Evolutionary conservation across 202 grass and related monocot species (phyloP).

Genomic region (Schoenoplectus tabernaemontani): DNA sequence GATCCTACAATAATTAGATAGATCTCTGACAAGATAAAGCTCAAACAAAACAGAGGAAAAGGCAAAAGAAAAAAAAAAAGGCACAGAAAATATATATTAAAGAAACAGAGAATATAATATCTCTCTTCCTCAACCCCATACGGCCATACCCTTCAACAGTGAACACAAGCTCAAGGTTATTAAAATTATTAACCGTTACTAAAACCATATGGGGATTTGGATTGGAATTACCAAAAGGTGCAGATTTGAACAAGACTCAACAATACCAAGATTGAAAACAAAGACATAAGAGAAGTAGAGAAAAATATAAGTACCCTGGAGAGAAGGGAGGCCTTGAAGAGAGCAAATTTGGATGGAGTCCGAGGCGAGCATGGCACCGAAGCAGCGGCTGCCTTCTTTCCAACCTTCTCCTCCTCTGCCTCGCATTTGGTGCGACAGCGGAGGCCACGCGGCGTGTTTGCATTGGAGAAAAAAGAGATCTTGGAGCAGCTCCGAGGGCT

Average conservation of each 20-base stretch:
- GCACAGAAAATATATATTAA: not conserved
- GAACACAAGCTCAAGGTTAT: not conserved
- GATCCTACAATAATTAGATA: conserved; percentile 22
- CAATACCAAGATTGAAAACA: not conserved
- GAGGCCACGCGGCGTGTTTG: conserved; percentile 24
- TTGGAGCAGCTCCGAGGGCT: conserved; percentile 39
- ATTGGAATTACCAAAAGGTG: not conserved
- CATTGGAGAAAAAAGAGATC: conserved; percentile 65
- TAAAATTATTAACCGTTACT: not conserved
- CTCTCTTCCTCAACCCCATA: not conserved
- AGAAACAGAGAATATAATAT: conserved; percentile 15
- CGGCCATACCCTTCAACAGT: not conserved
- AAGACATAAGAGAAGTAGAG: not conserved
- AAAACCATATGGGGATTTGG: not conserved
- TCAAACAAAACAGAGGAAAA: conserved; percentile 22
- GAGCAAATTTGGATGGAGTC: conserved; percentile 74
- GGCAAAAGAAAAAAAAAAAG: not conserved
- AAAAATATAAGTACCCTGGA: conserved; percentile 27
- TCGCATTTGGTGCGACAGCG: conserved; percentile 54
- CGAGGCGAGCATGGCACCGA: conserved; percentile 75
- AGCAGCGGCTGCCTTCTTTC: conserved; percentile 27
- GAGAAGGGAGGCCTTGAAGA: conserved; percentile 67
- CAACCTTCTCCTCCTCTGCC: conserved; percentile 7
- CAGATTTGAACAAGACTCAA: not conserved
- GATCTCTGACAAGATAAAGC: conserved; percentile 14